Evolutionary conservation across 495 filamentous ascomycete genomes (phyloP), one percentile per base, ranked within the genome.

Genomic region (Penicillium malachiteum): DNA sequence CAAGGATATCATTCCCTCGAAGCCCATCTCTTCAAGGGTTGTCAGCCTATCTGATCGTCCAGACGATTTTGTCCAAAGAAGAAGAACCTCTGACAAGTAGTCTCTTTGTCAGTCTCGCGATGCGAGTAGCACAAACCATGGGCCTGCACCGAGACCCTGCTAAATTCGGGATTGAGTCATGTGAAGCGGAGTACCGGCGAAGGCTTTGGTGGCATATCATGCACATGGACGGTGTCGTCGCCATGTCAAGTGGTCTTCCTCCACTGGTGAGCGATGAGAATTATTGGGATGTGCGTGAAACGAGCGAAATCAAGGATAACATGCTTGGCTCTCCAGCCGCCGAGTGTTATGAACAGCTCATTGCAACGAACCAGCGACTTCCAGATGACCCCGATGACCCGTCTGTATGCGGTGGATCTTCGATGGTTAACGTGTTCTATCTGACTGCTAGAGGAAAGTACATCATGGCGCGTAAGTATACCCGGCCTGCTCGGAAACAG

Each of bases 121-220:
- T 87, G 59, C 76, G 84, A 58, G 81, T 87, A n/a, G 87, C 86
- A 0, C 86, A 89, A 54, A 85, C 83, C 16, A 86, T 90, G 84
- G 87, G 87, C 0, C 74, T 89, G 1, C 87, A 90, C 62, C 81
- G 85, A 10, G 87, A 90, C 54, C 87, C 87, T 17, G 81, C 84
- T 10, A 72, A 80, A 13, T 82, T 89, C 55, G 81, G 84, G 0
- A 79, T 90, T n/a, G 59, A 77, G 5, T 79, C 85, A 3, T 81
- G 83, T 51, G 85, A 89, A 59, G 81, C 85, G 13, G 87, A 90
- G 59, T 85, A 87, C 65, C 78, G 87, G 14, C 78, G 87, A 49
- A 76, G 87, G 1, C 67, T 89, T 35, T 90, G 87, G 87, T 90
- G 85, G 86, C 83, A 86, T 56, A 87, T 90, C 34, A 72, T 88